Conservation (phyloP, 441 rosid genomes). For the Aleurites moluccanus region DNA sequence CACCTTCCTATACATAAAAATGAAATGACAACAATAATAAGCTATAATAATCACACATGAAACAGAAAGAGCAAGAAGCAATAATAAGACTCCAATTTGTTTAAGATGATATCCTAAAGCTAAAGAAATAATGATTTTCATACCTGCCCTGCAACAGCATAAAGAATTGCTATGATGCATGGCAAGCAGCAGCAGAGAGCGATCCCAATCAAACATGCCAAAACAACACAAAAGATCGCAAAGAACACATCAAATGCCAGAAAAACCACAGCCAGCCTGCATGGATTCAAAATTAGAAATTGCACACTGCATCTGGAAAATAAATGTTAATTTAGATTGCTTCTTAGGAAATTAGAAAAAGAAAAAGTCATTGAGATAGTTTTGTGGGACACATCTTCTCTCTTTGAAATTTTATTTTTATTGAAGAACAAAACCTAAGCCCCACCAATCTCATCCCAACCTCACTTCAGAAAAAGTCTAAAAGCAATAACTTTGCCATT, state of each 20-base stretch:
- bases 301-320: not conserved
- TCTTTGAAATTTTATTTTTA: not conserved
- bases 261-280: slow-evolving; percentile 95
- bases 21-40: slow-evolving; percentile 17
- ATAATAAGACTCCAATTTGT: slow-evolving; percentile 1
- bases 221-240: slow-evolving; percentile 86
- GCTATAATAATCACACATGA: slow-evolving; percentile 10
- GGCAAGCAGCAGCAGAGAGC: slow-evolving; percentile 98
- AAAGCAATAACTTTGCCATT: slow-evolving; percentile 1
- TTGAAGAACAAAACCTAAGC: not conserved
- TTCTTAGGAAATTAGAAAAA: slow-evolving; percentile 9
- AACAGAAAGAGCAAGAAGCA: slow-evolving; percentile 5
- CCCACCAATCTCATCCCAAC: not conserved
- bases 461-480: not conserved
- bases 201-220: slow-evolving; percentile 94
- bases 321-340: not conserved
- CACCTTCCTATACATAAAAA: slow-evolving; percentile 70
- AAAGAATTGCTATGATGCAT: slow-evolving; percentile 88
- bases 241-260: slow-evolving; percentile 97
- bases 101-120: slow-evolving; percentile 6
- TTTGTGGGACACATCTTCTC: not conserved
- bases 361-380: not conserved
- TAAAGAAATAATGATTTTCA: slow-evolving; percentile 15
- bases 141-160: slow-evolving; percentile 97
- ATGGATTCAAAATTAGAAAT: slow-evolving; percentile 32